Evolutionary conservation across 2,329 filamentous ascomycete genomes (phyloP).

Genomic region (Tolypocladium ovalisporum): DNA sequence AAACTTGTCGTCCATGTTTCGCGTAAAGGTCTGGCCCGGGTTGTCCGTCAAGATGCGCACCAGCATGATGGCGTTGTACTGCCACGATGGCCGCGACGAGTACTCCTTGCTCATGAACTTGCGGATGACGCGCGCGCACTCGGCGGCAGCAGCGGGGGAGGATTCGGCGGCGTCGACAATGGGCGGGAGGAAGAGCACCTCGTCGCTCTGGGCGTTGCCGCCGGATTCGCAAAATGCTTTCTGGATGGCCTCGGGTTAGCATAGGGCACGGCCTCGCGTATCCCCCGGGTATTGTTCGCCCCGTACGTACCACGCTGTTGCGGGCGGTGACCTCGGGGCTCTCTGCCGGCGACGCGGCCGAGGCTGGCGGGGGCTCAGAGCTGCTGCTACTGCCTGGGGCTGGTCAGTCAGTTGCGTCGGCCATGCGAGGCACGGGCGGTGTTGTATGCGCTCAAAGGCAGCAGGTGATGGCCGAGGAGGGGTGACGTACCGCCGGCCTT

Average conservation of each 20-base stretch:
- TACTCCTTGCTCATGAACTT: slow-evolving; percentile 71
- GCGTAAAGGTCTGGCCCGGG: slow-evolving; percentile 81
- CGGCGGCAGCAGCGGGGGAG: slow-evolving; percentile 72
- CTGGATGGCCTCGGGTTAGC: slow-evolving; percentile 30
- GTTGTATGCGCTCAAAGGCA: neutral
- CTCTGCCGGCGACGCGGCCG: slow-evolving; percentile 30
- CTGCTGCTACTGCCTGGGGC: slow-evolving; percentile 2
- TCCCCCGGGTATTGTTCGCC: neutral
- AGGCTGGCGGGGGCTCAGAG: slow-evolving; percentile 6
- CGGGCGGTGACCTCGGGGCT: slow-evolving; percentile 57
- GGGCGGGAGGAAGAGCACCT: slow-evolving; percentile 81
- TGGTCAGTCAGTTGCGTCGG: neutral
- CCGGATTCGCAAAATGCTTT: slow-evolving; percentile 74
- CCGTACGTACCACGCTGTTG: slow-evolving; percentile 50
- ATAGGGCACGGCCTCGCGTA: neutral
- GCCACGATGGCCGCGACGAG: slow-evolving; percentile 53
- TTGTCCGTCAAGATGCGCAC: slow-evolving; percentile 87
- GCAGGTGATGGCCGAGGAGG: neutral
- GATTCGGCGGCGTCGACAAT: slow-evolving; percentile 96
- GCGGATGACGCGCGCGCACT: slow-evolving; percentile 70
- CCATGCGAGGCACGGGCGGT: neutral
- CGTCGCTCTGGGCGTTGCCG: slow-evolving; percentile 60
- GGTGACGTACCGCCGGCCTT: slow-evolving; percentile 22
- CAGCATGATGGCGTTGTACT: slow-evolving; percentile 96
- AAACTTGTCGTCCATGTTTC: slow-evolving; percentile 80